These are phyloP conservation scores for Xylaria sp. DNA, from an alignment of 2,329 filamentous ascomycete genomes.

Conservation along the genomic window DNA sequence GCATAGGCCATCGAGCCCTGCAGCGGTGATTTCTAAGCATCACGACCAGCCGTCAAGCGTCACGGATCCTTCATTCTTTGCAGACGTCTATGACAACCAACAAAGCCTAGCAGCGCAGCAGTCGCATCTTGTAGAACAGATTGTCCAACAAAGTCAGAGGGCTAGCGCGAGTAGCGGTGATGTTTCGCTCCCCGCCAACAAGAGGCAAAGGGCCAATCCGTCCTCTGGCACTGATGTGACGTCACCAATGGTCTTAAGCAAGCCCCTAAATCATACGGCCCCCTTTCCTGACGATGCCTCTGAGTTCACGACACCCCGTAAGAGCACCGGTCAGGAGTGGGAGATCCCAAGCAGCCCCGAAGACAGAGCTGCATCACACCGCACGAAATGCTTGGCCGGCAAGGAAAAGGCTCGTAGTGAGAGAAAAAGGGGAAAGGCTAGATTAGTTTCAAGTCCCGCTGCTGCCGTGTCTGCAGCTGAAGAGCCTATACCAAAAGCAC, in stretches of 20 bases:
- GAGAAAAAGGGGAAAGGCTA: constrained; percentile 34
- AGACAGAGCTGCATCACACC: constrained; percentile 17
- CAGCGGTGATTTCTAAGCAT: constrained; percentile 23
- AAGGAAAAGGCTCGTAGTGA: constrained; percentile 37
- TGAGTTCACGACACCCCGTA: constrained; percentile 45
- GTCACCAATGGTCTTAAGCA: constrained; percentile 39
- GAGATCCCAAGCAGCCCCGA: constrained; percentile 50
- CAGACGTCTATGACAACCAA: constrained; percentile 43
- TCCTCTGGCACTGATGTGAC: constrained; percentile 48
- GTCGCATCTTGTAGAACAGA: constrained; percentile 48
- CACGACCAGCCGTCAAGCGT: constrained; percentile 39
- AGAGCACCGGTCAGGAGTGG: constrained; percentile 45
- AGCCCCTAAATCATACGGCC: constrained; percentile 33
- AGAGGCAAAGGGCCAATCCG: constrained; percentile 36
- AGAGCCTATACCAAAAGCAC: constrained; percentile 14
- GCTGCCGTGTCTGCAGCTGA: constrained; percentile 32
- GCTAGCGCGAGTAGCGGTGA: constrained; percentile 47
- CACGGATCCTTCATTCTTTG: constrained; percentile 48
- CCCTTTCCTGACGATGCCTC: constrained; percentile 41
- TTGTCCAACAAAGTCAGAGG: constrained; percentile 49
- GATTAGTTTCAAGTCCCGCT: constrained; percentile 24
- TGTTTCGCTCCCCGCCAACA: constrained; percentile 43
- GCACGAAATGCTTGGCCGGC: constrained; percentile 31
- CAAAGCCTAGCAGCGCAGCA: constrained; percentile 44
- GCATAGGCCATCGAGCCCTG: constrained; percentile 34